phyloP scores from a whole-genome alignment of 2,329 filamentous ascomycete species.

The Monosporascus sp. region DNA sequence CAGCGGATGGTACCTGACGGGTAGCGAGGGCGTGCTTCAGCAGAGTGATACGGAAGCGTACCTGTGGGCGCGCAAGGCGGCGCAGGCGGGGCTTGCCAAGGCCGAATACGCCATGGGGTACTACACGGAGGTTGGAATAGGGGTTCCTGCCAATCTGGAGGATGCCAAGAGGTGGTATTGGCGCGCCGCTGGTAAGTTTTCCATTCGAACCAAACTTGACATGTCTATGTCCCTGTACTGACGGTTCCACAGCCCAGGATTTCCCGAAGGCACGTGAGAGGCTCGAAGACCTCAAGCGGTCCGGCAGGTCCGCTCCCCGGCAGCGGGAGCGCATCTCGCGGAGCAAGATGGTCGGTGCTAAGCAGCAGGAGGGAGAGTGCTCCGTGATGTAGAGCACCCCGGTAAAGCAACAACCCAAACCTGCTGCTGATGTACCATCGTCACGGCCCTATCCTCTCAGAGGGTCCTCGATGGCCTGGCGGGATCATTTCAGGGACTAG shows the following conservation, averaged over 20 bases:
- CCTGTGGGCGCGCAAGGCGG: slow-evolving; percentile 92
- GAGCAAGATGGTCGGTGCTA: slow-evolving; percentile 63
- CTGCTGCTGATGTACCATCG: not conserved
- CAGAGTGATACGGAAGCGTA: slow-evolving; percentile 96
- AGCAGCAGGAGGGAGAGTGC: slow-evolving; percentile 86
- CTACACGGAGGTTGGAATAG: slow-evolving; percentile 93
- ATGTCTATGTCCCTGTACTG: not conserved
- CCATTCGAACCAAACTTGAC: not conserved
- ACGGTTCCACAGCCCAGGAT: slow-evolving; percentile 66
- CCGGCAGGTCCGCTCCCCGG: slow-evolving; percentile 66
- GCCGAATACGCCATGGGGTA: slow-evolving; percentile 98
- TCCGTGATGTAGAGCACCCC: slow-evolving; percentile 61
- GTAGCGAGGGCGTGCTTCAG: slow-evolving; percentile 77
- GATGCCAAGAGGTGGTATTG: slow-evolving; percentile 99
- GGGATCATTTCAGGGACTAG: not conserved
- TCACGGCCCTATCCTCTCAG: not conserved
- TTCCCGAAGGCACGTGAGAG: slow-evolving; percentile 90
- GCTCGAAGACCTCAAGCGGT: slow-evolving; percentile 83
- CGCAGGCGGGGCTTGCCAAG: slow-evolving; percentile 80
- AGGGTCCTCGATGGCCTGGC: not conserved
- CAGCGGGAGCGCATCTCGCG: slow-evolving; percentile 74
- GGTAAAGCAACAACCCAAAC: slow-evolving; percentile 2
- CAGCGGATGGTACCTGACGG: slow-evolving; percentile 92
- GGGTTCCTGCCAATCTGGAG: slow-evolving; percentile 77
- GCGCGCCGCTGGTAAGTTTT: slow-evolving; percentile 81